These are phyloP conservation scores for Castanea mollissima DNA, from an alignment of 306 rosid genomes.

Conservation along the genomic window DNA sequence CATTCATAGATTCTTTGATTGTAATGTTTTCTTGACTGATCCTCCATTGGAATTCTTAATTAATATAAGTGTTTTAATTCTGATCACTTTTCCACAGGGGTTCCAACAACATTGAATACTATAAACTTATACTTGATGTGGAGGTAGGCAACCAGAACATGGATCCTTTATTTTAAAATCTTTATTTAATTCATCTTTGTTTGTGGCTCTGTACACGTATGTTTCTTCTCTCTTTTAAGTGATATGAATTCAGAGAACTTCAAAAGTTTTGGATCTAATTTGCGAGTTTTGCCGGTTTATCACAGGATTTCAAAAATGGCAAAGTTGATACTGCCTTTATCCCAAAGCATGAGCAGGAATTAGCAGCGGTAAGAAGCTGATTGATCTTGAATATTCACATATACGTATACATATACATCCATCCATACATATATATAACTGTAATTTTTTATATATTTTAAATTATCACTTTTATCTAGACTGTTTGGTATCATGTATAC, in stretches of 20 bases:
- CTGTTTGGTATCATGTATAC: not conserved
- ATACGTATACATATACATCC: not conserved
- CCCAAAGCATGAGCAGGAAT: slow-evolving; percentile 89
- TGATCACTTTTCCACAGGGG: slow-evolving; percentile 46
- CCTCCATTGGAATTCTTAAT: not conserved
- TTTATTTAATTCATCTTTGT: not conserved
- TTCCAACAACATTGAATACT: slow-evolving; percentile 98
- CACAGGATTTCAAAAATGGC: slow-evolving; percentile 85
- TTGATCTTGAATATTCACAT: not conserved
- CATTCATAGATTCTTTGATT: not conserved
- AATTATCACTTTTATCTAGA: not conserved
- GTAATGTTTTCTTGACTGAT: not conserved
- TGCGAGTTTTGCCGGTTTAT: slow-evolving; percentile 5
- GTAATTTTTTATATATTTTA: not conserved
- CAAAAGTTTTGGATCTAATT: slow-evolving; percentile 9
- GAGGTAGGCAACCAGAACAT: slow-evolving; percentile 48
- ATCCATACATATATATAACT: not conserved
- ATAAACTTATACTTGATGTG: slow-evolving; percentile 88
- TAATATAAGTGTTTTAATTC: not conserved
- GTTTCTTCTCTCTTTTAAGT: not conserved
- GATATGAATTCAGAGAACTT: no score
- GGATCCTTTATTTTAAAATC: not conserved
- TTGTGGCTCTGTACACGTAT: not conserved
- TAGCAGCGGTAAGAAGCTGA: slow-evolving; percentile 57
- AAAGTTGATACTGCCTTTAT: slow-evolving; percentile 94